Conservation (phyloP, 345 rosid species). For the Reutealis trisperma region DNA sequence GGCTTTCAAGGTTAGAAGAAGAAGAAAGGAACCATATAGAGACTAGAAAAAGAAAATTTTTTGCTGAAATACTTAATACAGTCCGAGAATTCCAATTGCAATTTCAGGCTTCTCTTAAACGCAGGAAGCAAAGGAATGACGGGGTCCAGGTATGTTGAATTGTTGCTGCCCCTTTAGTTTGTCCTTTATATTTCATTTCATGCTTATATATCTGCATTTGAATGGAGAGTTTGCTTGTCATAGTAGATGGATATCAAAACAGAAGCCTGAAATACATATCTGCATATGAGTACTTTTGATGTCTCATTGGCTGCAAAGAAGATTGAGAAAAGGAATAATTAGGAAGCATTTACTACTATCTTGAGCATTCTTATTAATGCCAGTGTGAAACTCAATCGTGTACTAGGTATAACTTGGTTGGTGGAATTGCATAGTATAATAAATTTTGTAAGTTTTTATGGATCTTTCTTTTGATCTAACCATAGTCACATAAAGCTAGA, state of each 20-base stretch:
- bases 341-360: neutral
- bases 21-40: constrained; percentile 79
- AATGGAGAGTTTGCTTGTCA: neutral
- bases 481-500: neutral
- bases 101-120: constrained; percentile 76
- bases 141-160: constrained; percentile 64
- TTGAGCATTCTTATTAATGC: neutral
- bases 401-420: neutral
- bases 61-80: constrained; percentile 83
- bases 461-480: neutral
- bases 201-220: neutral
- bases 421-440: neutral
- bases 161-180: constrained; percentile 4
- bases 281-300: neutral
- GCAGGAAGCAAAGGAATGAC: constrained; percentile 96
- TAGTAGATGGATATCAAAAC: neutral
- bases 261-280: neutral
- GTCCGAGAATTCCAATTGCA: constrained; percentile 89
- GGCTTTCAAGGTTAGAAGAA: constrained; percentile 81
- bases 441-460: neutral
- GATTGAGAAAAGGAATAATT: neutral
- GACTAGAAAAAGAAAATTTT: constrained; percentile 81
- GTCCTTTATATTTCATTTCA: neutral
- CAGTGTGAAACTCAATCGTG: neutral
- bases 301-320: neutral